These are phyloP conservation scores for Trichoderma gracile DNA, from an alignment of 2,329 filamentous ascomycete species.

Conservation along the genomic window DNA sequence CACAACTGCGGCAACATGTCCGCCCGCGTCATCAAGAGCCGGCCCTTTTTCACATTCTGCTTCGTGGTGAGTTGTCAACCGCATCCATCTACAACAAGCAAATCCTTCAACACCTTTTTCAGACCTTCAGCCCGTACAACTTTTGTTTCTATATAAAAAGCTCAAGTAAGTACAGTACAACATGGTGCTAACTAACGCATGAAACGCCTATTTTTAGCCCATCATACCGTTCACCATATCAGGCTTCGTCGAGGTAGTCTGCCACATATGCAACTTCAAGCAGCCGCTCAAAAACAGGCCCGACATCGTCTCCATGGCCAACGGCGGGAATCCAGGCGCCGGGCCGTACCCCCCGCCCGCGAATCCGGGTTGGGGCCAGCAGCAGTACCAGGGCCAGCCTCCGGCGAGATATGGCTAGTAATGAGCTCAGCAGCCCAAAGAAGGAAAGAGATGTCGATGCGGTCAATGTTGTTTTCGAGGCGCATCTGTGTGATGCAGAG, in stretches of 20 bases:
- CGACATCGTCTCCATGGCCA: conserved; percentile 56
- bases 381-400: conserved; percentile 11
- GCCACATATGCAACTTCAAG: conserved; percentile 74
- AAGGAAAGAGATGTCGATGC: no score
- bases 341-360: conserved; percentile 35
- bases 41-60: conserved; percentile 79
- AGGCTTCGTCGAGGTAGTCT: conserved; percentile 68
- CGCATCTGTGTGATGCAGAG: no score
- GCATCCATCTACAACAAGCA: no score
- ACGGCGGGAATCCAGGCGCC: conserved; percentile 39
- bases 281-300: conserved; percentile 63
- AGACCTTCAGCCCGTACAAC: no score
- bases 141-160: no score
- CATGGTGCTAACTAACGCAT: no score
- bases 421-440: no score
- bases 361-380: conserved; percentile 23
- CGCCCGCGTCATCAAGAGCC: conserved; percentile 60
- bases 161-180: no score
- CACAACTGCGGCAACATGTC: conserved; percentile 68
- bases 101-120: no score
- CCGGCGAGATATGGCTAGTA: conserved; percentile 23
- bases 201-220: conserved; percentile 47
- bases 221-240: conserved; percentile 69
- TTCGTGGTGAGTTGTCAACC: conserved; percentile 61
- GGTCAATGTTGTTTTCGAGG: no score